Base-by-base conservation (phyloP, 805 yeast species). In the Saturnispora zaruensis region DNA sequence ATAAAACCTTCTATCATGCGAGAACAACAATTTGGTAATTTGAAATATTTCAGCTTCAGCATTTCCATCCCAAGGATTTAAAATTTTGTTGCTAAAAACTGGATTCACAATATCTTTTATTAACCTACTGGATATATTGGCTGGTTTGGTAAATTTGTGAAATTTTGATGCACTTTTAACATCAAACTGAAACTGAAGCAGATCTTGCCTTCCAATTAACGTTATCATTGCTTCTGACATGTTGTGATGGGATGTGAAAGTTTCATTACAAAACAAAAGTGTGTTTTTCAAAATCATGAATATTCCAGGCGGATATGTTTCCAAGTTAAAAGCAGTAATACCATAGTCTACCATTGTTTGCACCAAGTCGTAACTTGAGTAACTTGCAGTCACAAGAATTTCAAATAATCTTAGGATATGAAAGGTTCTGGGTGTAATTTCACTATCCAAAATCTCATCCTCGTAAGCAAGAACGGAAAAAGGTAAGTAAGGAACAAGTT, bases 241-340 rank as follows among this genome's bases (percentile, higher is more conserved):
- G 46, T 65, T 73, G 78, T 74, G 77, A 36, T 68, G 76, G 33
- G 72, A 72, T 1, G 75, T 75, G 1, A 80, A 73, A 24, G 66
- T 70, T 48, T 72, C 77, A 64, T 76, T 87, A 58, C 81, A 74
- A 45, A 62, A 60, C 57, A 73, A 70, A 16, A 84, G 65, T 1
- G 81, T 75, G 51, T 81, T 88, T 53, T 77, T 78, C 44, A 90
- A 64, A 0, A 95, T 87, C 4, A 84, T 64, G 30, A 75, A 66
- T 1, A 89, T 70, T 0, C 96, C 96, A 2, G 79, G 65, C 0
- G 96, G 96, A 56, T 74, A 84, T 0, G 88, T 76, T 38, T 84
- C 86, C 5, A 88, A 63, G 44, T 75, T 79, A 4, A 67, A 63
- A 18, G 68, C 59, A 1, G 73, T 69, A 18, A 87, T 73, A 4